Conservation (phyloP, 495 filamentous ascomycete genomes). For the Penicillium paradoxum region DNA sequence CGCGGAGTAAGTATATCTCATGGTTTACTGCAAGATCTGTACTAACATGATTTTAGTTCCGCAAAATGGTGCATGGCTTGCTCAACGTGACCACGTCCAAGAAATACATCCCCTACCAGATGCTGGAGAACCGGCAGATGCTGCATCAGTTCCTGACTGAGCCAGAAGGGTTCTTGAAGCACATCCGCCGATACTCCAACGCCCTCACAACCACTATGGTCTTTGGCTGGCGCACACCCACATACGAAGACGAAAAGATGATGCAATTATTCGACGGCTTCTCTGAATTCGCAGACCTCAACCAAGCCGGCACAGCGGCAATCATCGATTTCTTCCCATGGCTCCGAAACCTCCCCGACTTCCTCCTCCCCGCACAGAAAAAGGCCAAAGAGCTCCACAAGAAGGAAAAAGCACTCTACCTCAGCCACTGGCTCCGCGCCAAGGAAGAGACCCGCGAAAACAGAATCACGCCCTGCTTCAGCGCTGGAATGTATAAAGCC, state of each 20-base stretch:
- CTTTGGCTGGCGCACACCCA: slow-evolving; percentile 47
- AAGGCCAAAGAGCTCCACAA: slow-evolving; percentile 39
- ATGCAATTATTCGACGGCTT: slow-evolving; percentile 52
- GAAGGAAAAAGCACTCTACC: slow-evolving; percentile 28
- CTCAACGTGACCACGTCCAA: slow-evolving; percentile 31
- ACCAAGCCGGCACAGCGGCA: slow-evolving; percentile 36
- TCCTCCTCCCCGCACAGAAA: slow-evolving; percentile 22
- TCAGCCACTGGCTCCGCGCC: slow-evolving; percentile 34
- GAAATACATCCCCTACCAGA: slow-evolving; percentile 36
- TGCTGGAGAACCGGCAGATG: slow-evolving; percentile 35
- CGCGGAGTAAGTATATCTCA: slow-evolving; percentile 7
- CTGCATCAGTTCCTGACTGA: slow-evolving; percentile 20
- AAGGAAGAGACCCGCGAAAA: slow-evolving; percentile 29
- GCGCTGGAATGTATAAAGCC: slow-evolving; percentile 35
- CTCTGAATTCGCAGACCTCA: slow-evolving; percentile 38
- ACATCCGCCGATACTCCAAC: slow-evolving; percentile 51
- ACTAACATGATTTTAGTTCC: slow-evolving; percentile 12
- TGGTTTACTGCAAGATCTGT: not conserved
- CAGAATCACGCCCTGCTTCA: slow-evolving; percentile 27
- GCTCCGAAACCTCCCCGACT: slow-evolving; percentile 24
- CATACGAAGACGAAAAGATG: slow-evolving; percentile 47
- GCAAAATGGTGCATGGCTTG: slow-evolving; percentile 34
- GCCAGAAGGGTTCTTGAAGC: slow-evolving; percentile 42
- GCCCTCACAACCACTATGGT: slow-evolving; percentile 53
- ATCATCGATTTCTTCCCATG: slow-evolving; percentile 33